Evolutionary conservation across 1,139 yeast genomes (phyloP).

Genomic region (Magnusiomyces fungicola): DNA sequence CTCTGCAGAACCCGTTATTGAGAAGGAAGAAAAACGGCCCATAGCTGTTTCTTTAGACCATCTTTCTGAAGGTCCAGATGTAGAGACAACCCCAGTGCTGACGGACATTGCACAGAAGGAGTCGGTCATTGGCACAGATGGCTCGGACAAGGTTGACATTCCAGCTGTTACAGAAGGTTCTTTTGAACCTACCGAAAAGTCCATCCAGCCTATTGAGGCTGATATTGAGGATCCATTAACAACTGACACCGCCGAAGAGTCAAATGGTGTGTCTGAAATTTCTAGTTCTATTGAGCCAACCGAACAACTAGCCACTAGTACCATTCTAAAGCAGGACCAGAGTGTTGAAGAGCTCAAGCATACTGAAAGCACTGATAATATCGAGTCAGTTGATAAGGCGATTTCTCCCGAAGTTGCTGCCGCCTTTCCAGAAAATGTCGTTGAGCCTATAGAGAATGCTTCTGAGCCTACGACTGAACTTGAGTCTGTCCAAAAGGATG

Average conservation of each 20-base stretch:
- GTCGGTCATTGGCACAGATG: too few relatives aligned
- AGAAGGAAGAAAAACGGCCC: background rate
- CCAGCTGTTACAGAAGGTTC: too few relatives aligned
- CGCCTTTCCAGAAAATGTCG: constrained; percentile 10
- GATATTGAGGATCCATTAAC: background rate
- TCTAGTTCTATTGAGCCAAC: background rate
- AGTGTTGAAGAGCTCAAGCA: too few relatives aligned
- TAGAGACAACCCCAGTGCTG: too few relatives aligned
- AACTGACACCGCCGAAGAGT: background rate
- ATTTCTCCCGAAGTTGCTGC: constrained; percentile 13
- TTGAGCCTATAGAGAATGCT: constrained; percentile 14
- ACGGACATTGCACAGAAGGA: too few relatives aligned
- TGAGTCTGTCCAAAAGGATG: background rate
- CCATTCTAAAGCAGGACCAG: background rate
- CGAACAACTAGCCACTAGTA: background rate
- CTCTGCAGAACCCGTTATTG: background rate
- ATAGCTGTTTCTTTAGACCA: too few relatives aligned
- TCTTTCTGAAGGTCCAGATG: too few relatives aligned
- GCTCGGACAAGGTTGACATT: too few relatives aligned
- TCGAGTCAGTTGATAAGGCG: constrained; percentile 10
- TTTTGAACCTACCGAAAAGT: background rate
- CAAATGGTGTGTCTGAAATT: background rate
- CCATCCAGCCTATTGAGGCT: background rate
- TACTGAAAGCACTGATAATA: constrained; percentile 7
- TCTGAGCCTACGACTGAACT: constrained; percentile 1